Evolutionary conservation across 352 stramenopile genomes (phyloP), one percentile per base, ranked within the genome.

Genomic region (Elongisporangium undulatum): DNA sequence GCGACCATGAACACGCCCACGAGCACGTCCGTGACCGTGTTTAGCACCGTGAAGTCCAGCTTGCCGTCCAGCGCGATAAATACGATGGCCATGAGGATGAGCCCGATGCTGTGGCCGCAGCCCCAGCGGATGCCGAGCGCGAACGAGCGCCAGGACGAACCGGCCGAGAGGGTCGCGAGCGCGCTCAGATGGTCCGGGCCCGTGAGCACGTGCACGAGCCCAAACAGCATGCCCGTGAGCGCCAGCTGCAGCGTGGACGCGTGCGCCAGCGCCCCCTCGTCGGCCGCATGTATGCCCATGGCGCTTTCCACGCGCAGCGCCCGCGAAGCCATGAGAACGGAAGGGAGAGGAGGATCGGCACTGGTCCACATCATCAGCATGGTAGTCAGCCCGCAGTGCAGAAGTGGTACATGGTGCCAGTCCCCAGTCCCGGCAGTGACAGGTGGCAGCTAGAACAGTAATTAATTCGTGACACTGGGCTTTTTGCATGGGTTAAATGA

Each of bases 51-150:
- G 69, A 75, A 91, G 61, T 71, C 77, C 9, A 45, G 34, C 13
- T n/a, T n/a, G n/a, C n/a, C n/a, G n/a, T n/a, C n/a, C n/a, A n/a
- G n/a, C n/a, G n/a, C n/a, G n/a, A n/a, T n/a, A n/a, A n/a, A n/a
- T n/a, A n/a, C n/a, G 48, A 65, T 68, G 52, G 63, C 89, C 77
- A 87, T 85, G 68, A 85, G 63, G 38, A 97, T 55, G 7, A 97
- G 59, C 1, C 89, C 89, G 9, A 87, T 71, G 6, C 70, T 85
- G 65, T 97, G 87, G 17, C 89, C 87, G 26, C 90, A 73, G 13
- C 89, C 89, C 89, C 87, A 97, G 63, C 80, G 77, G 22, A 95
- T 62, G 7, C 87, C 87, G 1, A 95, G 70, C n/a, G 67, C 69
- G 63, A 96, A 95, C 2, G 82, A 72, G 20, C 63, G 68, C 57